Conservation (phyloP, 148 eudicot genomes). For the Pouteria glomerata region DNA sequence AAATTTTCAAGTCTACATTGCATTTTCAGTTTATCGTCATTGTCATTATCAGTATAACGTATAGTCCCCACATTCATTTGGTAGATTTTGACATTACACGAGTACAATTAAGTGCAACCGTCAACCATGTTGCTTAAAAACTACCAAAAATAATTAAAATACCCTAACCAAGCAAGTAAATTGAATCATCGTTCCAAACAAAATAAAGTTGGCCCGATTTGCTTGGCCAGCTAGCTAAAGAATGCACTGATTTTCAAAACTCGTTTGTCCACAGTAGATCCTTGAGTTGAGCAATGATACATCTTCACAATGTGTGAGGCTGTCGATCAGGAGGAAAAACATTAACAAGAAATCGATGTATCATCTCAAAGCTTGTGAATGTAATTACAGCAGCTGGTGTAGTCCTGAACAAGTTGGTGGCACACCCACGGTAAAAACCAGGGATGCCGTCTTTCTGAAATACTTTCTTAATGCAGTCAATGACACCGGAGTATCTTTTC, state of each 20-base stretch:
- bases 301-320: constrained; percentile 43
- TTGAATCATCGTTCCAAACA: neutral
- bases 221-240: constrained; percentile 1
- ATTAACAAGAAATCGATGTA: constrained; percentile 71
- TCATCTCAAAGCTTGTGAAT: constrained; percentile 97
- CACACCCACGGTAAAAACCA: constrained; percentile 96
- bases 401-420: constrained; percentile 81
- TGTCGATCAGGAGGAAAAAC: constrained; percentile 51
- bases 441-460: constrained; percentile 68
- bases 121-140: constrained; percentile 2
- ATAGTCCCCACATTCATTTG: neutral
- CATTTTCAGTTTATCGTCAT: constrained; percentile 11
- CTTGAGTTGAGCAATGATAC: constrained; percentile 9
- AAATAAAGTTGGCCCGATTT: neutral
- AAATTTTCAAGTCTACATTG: neutral
- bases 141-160: neutral
- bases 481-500: constrained; percentile 68
- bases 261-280: constrained; percentile 14
- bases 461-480: constrained; percentile 75
- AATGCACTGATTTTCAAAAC: neutral
- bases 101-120: neutral
- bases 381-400: constrained; percentile 98
- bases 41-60: constrained; percentile 11
- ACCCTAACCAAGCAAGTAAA: constrained; percentile 10
- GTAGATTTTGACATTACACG: neutral